Base-by-base conservation (phyloP, 1,284 basidiomycete species). In the Malassezia yamatoensis region DNA sequence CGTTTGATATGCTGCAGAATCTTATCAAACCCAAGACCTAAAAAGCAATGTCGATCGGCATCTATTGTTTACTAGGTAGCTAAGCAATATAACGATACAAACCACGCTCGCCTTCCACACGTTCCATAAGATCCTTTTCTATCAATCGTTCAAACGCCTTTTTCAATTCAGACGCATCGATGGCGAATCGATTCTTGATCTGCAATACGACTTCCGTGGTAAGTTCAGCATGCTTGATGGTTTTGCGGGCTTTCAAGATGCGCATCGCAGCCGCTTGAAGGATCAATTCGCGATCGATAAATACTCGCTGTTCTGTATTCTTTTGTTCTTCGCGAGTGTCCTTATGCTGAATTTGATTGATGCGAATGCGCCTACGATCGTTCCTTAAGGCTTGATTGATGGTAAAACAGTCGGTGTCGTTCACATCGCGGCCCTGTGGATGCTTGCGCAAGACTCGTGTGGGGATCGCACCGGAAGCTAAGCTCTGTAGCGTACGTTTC, bases 301-400 rank as follows among this genome's bases (percentile, higher is more conserved):
- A 85, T 40, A 96, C 89, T 39, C 85, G 82, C 15, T 81, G 81
- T 67, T 89, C 87, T 8, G 89, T 93, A 61, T 83, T 82, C 62
- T 82, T 82, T 24, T 85, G 83, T 77, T 96, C 93, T 72, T 96
- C 90, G 34, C 82, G 87, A 57, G 88, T 85, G 66, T 90, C 86
- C 71, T 90, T 90, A 44, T 86, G 85, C 76, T 96, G 93, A 60
- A 98, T 94, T 49, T 90, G 88, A 72, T 93, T 96, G 78, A 98
- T 93, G 75, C 88, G 87, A 45, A 98, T 83, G 65, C 85, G 86
- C 47, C 83, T 78, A 21, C 83, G 81, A 8, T 85, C 81, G 70
- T 93, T 87, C 40, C 83, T 83, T 75, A 96, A 94, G 15, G 82
- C 82, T 44, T 82, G 79, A 76, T 96, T 96, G 78, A 87, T 88